These are phyloP conservation scores for Mucor sp. DNA, from an alignment of 371 early-diverging fungal genomes.

Conservation along the genomic window DNA sequence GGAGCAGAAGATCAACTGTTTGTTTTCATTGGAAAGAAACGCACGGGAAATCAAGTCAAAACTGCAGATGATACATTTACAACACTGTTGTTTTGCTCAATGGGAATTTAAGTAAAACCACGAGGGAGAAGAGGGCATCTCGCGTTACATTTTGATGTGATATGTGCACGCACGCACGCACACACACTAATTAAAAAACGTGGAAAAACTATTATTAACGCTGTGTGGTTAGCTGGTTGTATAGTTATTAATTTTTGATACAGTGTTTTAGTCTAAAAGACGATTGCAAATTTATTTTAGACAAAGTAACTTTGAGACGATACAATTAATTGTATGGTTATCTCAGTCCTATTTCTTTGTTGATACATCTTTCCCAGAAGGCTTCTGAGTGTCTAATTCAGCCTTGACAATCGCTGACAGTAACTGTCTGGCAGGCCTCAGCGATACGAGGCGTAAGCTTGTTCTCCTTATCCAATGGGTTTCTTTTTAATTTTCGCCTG, in stretches of 20 bases:
- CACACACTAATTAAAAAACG: constrained; percentile 1
- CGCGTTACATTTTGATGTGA: neutral
- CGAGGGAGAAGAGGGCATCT: neutral
- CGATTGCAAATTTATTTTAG: no score
- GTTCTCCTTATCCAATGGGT: no score
- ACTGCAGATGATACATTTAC: constrained; percentile 60
- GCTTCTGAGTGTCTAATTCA: no score
- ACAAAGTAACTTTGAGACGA: no score
- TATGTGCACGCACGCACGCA: neutral
- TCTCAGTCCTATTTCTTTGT: no score
- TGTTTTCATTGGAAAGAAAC: constrained; percentile 46
- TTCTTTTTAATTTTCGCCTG: no score
- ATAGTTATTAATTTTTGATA: neutral
- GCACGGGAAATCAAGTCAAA: constrained; percentile 39
- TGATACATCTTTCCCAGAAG: no score
- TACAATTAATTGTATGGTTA: no score
- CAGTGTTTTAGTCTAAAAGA: no score
- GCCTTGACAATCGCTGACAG: no score
- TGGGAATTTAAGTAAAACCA: constrained; percentile 22
- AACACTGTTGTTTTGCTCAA: constrained; percentile 54
- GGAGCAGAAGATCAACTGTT: constrained; percentile 55
- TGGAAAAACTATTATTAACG: neutral
- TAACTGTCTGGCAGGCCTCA: no score
- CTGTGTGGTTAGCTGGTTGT: neutral
- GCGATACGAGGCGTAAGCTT: no score